Evolutionary conservation across 345 rosid genomes (phyloP), one percentile per base, ranked within the genome.

Genomic region (Geranium brycei): DNA sequence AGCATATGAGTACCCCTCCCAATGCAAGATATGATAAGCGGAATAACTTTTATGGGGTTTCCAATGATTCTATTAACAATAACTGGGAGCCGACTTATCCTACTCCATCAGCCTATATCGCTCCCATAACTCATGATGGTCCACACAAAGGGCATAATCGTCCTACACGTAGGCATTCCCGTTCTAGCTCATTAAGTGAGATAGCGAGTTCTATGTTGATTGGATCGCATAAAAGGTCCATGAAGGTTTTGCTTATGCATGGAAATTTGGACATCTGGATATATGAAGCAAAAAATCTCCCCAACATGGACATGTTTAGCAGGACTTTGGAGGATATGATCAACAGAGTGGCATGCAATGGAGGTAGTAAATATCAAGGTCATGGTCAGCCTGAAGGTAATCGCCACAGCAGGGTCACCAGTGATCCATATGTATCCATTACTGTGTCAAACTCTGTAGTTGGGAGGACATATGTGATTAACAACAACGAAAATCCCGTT

Each of bases 351-450:
- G 78, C 88, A 8, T 76, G 80, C 38, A 80, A 41, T 71, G 61
- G 80, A 56, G 47, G 70, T 38, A 75, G 55, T 63, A 80, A 76
- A 61, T 73, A 86, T 64, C 93, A 85, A 77, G 88, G 82, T 4
- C 82, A 73, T 55, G 55, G 80, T 68, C 68, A 35, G 70, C 65
- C 60, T 61, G 85, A 78, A 77, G 77, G 84, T 71, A 66, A 58
- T 61, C 87, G 41, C 3, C 41, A 35, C 41, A 35, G 77, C 41
- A 35, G 77, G 79, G 77, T 84, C 63, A 92, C 98, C 0, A 92
- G 98, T 58, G 98, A 92, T 77, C 98, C 98, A 59, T 92, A 92
- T 19, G 93, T 92, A 60, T 74, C 98, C 10, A 76, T 92, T 19
- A 66, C 89, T 0, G 72, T 92, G 59, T 67, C 77, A 6, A 60